Percentiles rank a stretch among this genome's conserved stretches.
These are phyloP conservation scores for Scenedesmus sp. DNA, from an alignment of 163 green algal genomes.

Conservation along the genomic window DNA sequence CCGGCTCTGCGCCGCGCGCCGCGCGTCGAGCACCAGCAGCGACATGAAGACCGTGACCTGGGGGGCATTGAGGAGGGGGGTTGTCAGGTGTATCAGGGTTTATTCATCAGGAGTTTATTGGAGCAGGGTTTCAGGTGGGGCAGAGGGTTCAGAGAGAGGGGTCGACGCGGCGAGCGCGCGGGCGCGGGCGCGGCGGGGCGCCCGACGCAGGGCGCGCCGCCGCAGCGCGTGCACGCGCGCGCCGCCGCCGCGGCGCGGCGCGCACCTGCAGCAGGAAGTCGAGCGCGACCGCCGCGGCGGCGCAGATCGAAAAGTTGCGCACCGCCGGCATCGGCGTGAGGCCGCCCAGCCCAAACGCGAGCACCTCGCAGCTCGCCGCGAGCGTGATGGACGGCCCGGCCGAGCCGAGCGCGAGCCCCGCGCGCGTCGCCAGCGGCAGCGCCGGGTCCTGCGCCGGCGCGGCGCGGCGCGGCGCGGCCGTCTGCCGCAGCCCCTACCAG, in stretches of 20 bases:
- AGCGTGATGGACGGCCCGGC: conserved; percentile 89
- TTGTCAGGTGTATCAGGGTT: too few relatives aligned
- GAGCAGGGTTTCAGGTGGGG: too few relatives aligned
- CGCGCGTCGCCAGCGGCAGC: conserved; percentile 60
- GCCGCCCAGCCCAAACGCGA: conserved; percentile 72
- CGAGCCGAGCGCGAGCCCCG: conserved; percentile 70
- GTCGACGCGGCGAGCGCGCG: too few relatives aligned
- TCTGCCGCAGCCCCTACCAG: too few relatives aligned
- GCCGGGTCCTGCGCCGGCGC: conserved; percentile 47
- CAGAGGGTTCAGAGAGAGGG: too few relatives aligned
- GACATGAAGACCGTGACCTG: conserved; percentile 91
- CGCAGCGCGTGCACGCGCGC: too few relatives aligned
- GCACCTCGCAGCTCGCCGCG: conserved; percentile 73
- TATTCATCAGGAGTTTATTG: too few relatives aligned
- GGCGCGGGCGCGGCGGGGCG: too few relatives aligned
- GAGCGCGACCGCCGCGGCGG: conserved; percentile 78
- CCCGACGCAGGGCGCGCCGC: too few relatives aligned
- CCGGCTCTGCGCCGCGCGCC: conserved; percentile 61
- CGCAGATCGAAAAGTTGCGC: conserved; percentile 82
- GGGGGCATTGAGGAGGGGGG: too few relatives aligned
- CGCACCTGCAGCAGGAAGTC: conserved; percentile 85
- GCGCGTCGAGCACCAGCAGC: conserved; percentile 80
- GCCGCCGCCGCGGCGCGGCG: too few relatives aligned
- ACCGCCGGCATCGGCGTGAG: conserved; percentile 87
- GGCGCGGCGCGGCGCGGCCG: too few relatives aligned